Percentiles rank a stretch among this genome's conserved stretches.
Conservation (phyloP, 2,329 filamentous ascomycete species). For the Aspergillus alliaceus region DNA sequence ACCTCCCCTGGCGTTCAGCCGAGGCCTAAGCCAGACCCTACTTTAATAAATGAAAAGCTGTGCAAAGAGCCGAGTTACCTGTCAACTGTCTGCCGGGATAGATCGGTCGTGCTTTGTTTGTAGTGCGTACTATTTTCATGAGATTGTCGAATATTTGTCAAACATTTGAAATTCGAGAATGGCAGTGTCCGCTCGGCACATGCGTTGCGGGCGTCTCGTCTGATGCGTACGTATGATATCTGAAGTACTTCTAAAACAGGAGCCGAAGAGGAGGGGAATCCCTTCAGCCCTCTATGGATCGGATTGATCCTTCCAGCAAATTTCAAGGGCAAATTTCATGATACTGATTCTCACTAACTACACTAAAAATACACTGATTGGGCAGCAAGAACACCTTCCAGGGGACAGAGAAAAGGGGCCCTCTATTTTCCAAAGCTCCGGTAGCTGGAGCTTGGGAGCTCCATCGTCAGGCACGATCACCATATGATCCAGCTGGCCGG, state of each 20-base stretch:
- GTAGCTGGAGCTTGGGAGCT: slow-evolving; percentile 1
- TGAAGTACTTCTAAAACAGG: neutral
- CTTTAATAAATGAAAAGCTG: neutral
- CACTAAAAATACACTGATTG: neutral
- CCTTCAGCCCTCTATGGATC: neutral
- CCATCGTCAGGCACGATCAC: slow-evolving; percentile 1
- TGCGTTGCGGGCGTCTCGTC: neutral
- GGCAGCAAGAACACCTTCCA: neutral
- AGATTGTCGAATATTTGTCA: neutral
- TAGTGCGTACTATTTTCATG: neutral
- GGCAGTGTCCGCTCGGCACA: too few species aligned
- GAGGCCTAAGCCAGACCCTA: neutral
- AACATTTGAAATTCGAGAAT: neutral
- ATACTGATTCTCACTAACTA: neutral
- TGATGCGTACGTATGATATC: neutral
- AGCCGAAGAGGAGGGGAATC: neutral
- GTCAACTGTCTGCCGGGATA: neutral
- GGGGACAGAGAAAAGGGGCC: neutral
- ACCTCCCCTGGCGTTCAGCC: neutral
- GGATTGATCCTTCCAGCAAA: neutral
- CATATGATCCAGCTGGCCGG: neutral
- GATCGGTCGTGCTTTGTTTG: too few species aligned
- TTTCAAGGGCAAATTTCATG: neutral
- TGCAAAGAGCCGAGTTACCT: neutral
- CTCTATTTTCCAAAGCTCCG: neutral